Percentiles rank a stretch among this genome's conserved stretches.
phyloP scores from a whole-genome alignment of 2,329 filamentous ascomycete genomes.

The Stagonosporopsis cucurbitacearum region DNA sequence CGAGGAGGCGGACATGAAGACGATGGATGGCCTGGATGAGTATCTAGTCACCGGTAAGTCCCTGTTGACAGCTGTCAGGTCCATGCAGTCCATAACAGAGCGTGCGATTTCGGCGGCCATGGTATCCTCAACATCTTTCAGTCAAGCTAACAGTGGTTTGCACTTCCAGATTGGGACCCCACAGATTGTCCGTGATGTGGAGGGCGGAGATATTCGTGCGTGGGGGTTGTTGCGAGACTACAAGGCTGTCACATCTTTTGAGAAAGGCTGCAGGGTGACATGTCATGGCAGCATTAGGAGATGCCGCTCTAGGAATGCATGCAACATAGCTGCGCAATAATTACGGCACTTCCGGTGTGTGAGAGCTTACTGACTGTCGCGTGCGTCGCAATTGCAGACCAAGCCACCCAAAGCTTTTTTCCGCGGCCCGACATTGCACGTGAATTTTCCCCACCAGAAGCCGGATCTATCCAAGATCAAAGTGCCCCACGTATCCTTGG shows the following conservation, averaged over 20 bases:
- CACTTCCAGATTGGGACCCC: slow-evolving; percentile 54
- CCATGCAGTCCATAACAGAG: neutral
- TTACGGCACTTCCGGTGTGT: slow-evolving; percentile 8
- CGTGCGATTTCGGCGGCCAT: slow-evolving; percentile 23
- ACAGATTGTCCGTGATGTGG: slow-evolving; percentile 48
- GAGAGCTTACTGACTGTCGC: slow-evolving; percentile 11
- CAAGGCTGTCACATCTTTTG: slow-evolving; percentile 15
- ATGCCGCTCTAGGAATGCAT: neutral
- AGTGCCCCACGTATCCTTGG: slow-evolving; percentile 7
- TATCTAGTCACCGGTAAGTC: slow-evolving; percentile 66
- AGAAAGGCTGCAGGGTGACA: slow-evolving; percentile 10
- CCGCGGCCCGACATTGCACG: slow-evolving; percentile 14
- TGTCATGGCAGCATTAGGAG: slow-evolving; percentile 13
- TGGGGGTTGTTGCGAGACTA: slow-evolving; percentile 28
- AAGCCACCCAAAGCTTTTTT: slow-evolving; percentile 14
- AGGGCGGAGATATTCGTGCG: slow-evolving; percentile 25
- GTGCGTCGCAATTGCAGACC: slow-evolving; percentile 7
- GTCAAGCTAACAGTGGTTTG: slow-evolving; percentile 23
- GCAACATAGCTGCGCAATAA: slow-evolving; percentile 3
- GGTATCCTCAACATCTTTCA: slow-evolving; percentile 11
- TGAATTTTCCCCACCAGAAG: slow-evolving; percentile 13
- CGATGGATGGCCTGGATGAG: slow-evolving; percentile 72
- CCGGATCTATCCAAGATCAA: neutral
- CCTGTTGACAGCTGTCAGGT: slow-evolving; percentile 6
- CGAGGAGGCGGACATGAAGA: slow-evolving; percentile 66